Base-by-base conservation (phyloP, 1,284 basidiomycete genomes). In the Ceratorhiza oryzae-sativae region DNA sequence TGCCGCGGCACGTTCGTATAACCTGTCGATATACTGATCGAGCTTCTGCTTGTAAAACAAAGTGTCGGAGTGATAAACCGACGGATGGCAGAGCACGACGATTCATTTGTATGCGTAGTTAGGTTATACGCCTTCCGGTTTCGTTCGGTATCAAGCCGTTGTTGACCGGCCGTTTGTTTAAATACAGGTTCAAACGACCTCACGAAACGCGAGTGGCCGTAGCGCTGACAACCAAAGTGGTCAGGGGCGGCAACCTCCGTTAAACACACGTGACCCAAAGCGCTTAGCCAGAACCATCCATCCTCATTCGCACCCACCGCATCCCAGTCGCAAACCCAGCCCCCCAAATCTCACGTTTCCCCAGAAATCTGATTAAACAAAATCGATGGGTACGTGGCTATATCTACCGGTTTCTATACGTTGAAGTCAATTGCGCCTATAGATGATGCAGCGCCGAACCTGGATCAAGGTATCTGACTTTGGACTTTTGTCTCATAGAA, bases 401-500 rank as follows among this genome's bases (percentile, higher is more conserved):
- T 41, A 3, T 20, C 25, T n/a, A 9, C 5, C 15, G 15, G 2
- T 39, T 42, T 59, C 10, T 42, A 25, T 20, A 23, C 13, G 32
- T 25, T 70, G 20, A 58, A 58, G 27, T 49, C 20, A 58, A 70
- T 30, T 13, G 1, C 45, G 13, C 32, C 12, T 20, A 27, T 39
- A 70, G 65, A 70, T 42, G 30, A 58, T 70, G 65, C 65, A 32
- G 53, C 27, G 42, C 42, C 65, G 45, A 70, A n/a, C 30, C 8
- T 58, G 53, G 51, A 70, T 48, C 65, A 70, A 70, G 55, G 65
- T 70, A 70, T 58, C 53, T 56, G 18, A 12, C 65, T 58, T 27
- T 32, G 46, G 18, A 46, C 27, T 32, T 23, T 46, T 18, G 25
- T 25, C 25, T 32, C 36, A 39, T 13, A 18, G 30, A 46, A 46